Evolutionary conservation across 768 basidiomycete species (phyloP), one percentile per base, ranked within the genome.

Genomic region (Naganishia kalamii): DNA sequence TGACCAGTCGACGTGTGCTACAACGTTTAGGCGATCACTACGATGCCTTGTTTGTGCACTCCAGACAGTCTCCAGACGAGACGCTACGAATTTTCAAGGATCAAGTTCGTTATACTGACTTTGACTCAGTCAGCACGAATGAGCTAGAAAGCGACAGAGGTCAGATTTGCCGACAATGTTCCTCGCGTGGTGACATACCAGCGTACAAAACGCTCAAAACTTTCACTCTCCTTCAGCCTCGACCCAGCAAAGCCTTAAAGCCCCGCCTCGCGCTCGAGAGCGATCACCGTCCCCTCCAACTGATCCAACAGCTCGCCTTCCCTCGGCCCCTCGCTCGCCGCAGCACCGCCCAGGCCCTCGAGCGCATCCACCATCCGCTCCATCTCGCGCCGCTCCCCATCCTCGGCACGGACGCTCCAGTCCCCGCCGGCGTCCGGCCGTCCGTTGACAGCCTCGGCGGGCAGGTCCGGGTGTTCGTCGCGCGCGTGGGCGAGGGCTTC

Each of bases 401-500:
- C 43, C 43, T 44, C 43, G 8, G 43, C 43, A 11, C 19, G 8
- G 13, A 44, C 25, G 40, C 40, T 43, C 27, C 21, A 19, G 49
- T 32, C 49, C 33, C 21, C 17, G 37, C 32, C 50, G 17, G 7
- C 49, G 37, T 64, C 63, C 27, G 35, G 23, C 19, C 50, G 3
- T 64, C 41, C 50, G 33, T 27, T 27, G 37, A 10, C 27, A 15
- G 21, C 65, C 19, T 52, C 62, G 3, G 23, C 23, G 0, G 21
- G 51, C 4, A 61, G 62, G 3, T 48, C 68, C 5, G 37, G 15
- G 33, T 69, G 68, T 33, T 69, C 64, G 7, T 65, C 57, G 15
- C 50, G 62, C 13, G 68, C 68, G 27, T 69, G 68, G 5, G 54
- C 68, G 10, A 51, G 15, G 15, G 68, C 68, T 63, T 65, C 68